phyloP scores from a whole-genome alignment of 768 basidiomycete genomes.

The Lenzites betulinus region DNA sequence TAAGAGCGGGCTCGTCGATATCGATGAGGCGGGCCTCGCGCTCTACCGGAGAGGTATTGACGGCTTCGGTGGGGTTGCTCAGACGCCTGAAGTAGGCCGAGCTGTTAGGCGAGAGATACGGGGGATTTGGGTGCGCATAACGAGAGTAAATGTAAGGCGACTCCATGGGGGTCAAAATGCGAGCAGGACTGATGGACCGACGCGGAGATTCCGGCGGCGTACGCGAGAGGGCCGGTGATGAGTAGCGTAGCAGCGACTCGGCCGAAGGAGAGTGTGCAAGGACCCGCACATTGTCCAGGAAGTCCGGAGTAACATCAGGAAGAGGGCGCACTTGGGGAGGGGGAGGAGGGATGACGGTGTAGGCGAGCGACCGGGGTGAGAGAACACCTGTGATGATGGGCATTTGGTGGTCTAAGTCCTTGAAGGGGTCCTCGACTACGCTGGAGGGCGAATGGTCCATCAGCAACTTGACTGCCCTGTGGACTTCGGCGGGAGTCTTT shows the following conservation, averaged over 20 bases:
- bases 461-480: slow-evolving; percentile 19
- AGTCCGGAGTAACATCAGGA: slow-evolving; percentile 11
- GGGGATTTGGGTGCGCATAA: no score
- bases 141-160: no score
- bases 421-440: not conserved
- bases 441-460: not conserved
- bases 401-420: not conserved
- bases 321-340: slow-evolving; percentile 14
- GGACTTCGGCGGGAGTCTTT: slow-evolving; percentile 51
- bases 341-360: not conserved
- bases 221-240: no score
- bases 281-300: not conserved
- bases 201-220: not conserved
- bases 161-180: no score
- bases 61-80: not conserved
- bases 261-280: not conserved
- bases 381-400: not conserved
- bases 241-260: not conserved
- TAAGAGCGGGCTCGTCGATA: slow-evolving; percentile 13
- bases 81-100: not conserved
- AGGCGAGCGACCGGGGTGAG: not conserved
- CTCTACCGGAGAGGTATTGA: not conserved
- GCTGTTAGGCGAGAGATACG: not conserved
- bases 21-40: slow-evolving; percentile 19
- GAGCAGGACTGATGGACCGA: not conserved